phyloP scores from a whole-genome alignment of 2,329 filamentous ascomycete species.

The Trichoderma sp. region DNA sequence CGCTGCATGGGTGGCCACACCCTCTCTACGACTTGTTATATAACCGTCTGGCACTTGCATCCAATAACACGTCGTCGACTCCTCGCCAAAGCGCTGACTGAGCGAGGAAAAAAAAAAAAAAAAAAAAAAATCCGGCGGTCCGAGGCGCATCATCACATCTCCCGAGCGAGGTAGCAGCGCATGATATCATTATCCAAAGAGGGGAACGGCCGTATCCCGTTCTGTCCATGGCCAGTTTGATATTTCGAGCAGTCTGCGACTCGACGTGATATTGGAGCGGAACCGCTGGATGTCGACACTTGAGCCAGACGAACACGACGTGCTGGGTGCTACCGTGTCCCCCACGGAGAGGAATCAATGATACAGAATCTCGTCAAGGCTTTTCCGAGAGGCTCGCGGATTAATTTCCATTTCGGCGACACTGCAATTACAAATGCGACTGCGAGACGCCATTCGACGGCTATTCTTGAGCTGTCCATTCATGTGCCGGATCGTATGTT shows the following conservation, averaged over 20 bases:
- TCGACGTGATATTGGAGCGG: background rate
- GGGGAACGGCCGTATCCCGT: background rate
- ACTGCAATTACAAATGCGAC: background rate
- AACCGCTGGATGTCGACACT: background rate
- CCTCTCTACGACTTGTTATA: background rate
- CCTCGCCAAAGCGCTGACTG: background rate
- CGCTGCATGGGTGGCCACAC: background rate
- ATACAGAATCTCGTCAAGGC: background rate
- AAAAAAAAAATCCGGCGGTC: background rate
- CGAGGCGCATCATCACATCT: background rate
- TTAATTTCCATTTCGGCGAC: background rate
- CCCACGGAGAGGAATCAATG: background rate
- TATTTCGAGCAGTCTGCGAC: background rate
- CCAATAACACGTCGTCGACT: background rate
- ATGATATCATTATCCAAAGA: background rate
- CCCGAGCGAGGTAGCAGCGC: background rate
- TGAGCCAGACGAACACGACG: background rate
- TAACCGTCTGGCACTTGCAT: background rate
- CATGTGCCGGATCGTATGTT: background rate
- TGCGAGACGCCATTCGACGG: background rate
- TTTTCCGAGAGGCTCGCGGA: background rate
- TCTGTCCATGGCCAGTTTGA: background rate
- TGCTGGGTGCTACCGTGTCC: background rate
- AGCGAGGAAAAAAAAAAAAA: no score
- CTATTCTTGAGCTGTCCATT: background rate